phyloP scores from a whole-genome alignment of 2,329 filamentous ascomycete genomes.

The Ophiostoma novo-ulmi region DNA sequence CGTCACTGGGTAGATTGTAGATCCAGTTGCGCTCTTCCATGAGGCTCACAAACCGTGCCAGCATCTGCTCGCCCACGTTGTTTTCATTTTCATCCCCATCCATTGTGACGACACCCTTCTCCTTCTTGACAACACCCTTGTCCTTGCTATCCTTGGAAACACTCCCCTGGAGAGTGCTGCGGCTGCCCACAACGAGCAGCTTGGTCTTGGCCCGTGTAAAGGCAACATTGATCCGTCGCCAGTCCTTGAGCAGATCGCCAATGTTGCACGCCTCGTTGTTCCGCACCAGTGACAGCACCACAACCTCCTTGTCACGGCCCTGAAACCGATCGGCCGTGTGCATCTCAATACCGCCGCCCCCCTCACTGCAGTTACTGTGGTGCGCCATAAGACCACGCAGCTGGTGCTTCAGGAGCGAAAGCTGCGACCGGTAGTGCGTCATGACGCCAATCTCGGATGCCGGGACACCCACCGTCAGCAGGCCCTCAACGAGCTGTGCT shows the following conservation, averaged over 20 bases:
- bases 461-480: constrained; percentile 70
- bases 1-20: constrained; percentile 62
- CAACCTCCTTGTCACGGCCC: constrained; percentile 88
- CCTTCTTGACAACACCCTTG: constrained; percentile 51
- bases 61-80: constrained; percentile 60
- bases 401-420: constrained; percentile 71
- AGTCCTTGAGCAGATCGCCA: constrained; percentile 88
- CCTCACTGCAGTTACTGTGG: background rate
- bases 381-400: constrained; percentile 46
- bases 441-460: constrained; percentile 83
- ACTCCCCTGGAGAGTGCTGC: constrained; percentile 57
- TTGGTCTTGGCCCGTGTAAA: constrained; percentile 92
- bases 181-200: constrained; percentile 79
- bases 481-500: constrained; percentile 71
- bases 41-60: constrained; percentile 68
- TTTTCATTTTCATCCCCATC: constrained; percentile 36
- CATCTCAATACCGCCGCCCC: constrained; percentile 66
- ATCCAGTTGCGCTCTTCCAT: constrained; percentile 78
- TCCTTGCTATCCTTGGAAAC: constrained; percentile 33
- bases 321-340: constrained; percentile 97
- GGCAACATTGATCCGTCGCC: constrained; percentile 90
- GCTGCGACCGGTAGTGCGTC: constrained; percentile 91
- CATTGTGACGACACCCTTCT: constrained; percentile 29
- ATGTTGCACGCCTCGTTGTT: constrained; percentile 77
- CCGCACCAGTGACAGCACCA: constrained; percentile 81